A percentile compares a stretch with the other conserved stretches of the same genome.
Evolutionary conservation across 1,284 basidiomycete species (phyloP).

Genomic region (Boletus mariae): DNA sequence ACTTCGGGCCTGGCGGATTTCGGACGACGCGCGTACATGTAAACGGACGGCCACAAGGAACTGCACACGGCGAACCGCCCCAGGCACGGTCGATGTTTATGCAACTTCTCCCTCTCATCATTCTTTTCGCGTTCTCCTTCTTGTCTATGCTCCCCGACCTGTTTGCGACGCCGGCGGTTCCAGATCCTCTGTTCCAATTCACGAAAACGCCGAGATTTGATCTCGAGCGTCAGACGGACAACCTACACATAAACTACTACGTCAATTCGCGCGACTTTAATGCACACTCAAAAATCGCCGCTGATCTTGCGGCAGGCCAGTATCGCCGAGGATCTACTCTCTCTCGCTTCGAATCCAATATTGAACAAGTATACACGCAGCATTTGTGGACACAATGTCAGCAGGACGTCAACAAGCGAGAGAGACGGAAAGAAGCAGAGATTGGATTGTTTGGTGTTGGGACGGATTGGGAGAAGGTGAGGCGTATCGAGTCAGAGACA

Average conservation of each 20-base stretch:
- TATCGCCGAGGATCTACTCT: slow-evolving; percentile 36
- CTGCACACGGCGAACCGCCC: slow-evolving; percentile 34
- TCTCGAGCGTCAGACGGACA: slow-evolving; percentile 62
- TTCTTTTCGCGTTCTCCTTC: slow-evolving; percentile 83
- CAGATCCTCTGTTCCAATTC: slow-evolving; percentile 84
- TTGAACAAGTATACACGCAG: slow-evolving; percentile 73
- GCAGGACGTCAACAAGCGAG: slow-evolving; percentile 55
- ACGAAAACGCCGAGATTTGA: slow-evolving; percentile 55
- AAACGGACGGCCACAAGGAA: slow-evolving; percentile 36
- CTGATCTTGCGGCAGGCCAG: slow-evolving; percentile 56
- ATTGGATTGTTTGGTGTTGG: slow-evolving; percentile 86
- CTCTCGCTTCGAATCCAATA: slow-evolving; percentile 56
- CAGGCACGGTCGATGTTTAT: slow-evolving; percentile 65
- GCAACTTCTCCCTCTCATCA: slow-evolving; percentile 83
- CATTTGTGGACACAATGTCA: slow-evolving; percentile 72
- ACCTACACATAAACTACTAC: slow-evolving; percentile 77
- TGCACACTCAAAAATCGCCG: slow-evolving; percentile 72
- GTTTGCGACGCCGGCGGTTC: slow-evolving; percentile 62
- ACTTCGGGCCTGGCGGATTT: slow-evolving; percentile 78
- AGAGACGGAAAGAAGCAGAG: slow-evolving; percentile 68
- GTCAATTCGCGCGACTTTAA: slow-evolving; percentile 82
- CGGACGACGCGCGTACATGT: slow-evolving; percentile 55
- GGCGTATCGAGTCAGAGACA: slow-evolving; percentile 59
- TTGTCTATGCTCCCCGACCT: slow-evolving; percentile 80
- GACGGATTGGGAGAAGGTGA: slow-evolving; percentile 84